Evolutionary conservation across 257 asterid species (phyloP).

Genomic region (Handroanthus guayacan): DNA sequence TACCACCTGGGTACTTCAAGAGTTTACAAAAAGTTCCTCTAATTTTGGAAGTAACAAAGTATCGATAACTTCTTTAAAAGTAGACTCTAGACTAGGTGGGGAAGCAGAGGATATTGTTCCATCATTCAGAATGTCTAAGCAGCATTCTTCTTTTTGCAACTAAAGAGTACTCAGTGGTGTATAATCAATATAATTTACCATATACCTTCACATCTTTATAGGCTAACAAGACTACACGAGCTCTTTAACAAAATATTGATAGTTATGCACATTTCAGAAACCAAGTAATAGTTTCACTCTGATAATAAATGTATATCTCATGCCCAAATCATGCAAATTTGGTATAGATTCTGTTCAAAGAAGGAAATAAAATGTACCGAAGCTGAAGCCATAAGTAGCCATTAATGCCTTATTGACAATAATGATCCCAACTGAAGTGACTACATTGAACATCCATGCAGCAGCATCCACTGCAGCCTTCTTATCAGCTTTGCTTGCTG

Average conservation of each 20-base stretch:
- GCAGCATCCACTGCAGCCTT: conserved; percentile 92
- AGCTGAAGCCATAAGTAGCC: conserved; percentile 97
- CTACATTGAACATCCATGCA: conserved; percentile 97
- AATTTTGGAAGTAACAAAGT: not conserved
- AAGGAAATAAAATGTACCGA: conserved; percentile 61
- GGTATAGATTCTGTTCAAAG: conserved; percentile 6
- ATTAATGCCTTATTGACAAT: conserved; percentile 95
- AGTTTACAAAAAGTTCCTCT: not conserved
- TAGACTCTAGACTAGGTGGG: conserved; percentile 11
- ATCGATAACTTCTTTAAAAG: not conserved
- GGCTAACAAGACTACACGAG: not conserved
- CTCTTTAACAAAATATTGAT: conserved; percentile 12
- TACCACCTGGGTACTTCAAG: conserved; percentile 19
- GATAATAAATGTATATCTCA: conserved; percentile 1
- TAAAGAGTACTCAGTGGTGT: not conserved
- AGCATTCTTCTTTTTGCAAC: conserved; percentile 9
- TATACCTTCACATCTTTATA: not conserved
- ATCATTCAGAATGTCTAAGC: not conserved
- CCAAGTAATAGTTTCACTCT: conserved; percentile 26
- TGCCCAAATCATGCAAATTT: conserved; percentile 25
- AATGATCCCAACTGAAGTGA: conserved; percentile 94
- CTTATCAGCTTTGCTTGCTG: conserved; percentile 89
- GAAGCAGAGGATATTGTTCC: conserved; percentile 25
- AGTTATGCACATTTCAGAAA: conserved; percentile 11
- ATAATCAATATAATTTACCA: not conserved